Conservation (phyloP, 78 protist genomes). For the Emiliania huxleyi region DNA sequence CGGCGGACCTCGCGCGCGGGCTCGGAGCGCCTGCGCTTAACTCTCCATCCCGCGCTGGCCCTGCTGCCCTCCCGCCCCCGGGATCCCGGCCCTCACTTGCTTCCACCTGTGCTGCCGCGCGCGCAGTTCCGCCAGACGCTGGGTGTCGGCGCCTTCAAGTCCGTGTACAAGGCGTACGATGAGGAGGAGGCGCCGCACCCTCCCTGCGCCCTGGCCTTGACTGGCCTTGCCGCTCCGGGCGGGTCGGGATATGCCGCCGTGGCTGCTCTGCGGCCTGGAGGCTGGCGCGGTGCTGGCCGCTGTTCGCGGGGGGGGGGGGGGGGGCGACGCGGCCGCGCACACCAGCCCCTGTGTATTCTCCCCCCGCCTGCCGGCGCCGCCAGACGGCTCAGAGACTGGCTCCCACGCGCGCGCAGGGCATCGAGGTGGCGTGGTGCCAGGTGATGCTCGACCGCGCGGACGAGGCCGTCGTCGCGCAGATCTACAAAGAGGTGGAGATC, state of each 20-base stretch:
- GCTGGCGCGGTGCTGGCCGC: too few relatives aligned
- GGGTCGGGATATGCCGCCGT: too few relatives aligned
- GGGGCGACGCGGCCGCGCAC: too few relatives aligned
- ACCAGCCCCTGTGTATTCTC: too few relatives aligned
- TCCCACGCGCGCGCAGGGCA: slow-evolving; percentile 32
- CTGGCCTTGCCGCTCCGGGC: too few relatives aligned
- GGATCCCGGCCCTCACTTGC: neutral
- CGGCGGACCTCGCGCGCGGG: neutral
- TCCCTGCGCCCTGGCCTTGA: too few relatives aligned
- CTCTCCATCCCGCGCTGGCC: too few relatives aligned
- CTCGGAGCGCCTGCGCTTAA: neutral
- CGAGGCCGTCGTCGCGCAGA: neutral
- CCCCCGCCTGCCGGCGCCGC: too few relatives aligned
- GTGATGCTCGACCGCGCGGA: neutral
- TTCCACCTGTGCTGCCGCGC: neutral
- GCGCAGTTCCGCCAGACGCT: neutral
- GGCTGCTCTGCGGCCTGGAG: too few relatives aligned
- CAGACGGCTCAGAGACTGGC: too few relatives aligned
- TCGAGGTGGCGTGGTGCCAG: slow-evolving; percentile 90
- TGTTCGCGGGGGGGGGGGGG: too few relatives aligned
- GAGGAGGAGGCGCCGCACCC: slow-evolving; percentile 54
- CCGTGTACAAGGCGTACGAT: slow-evolving; percentile 75
- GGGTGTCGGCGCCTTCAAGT: slow-evolving; percentile 72
- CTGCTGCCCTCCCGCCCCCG: neutral
- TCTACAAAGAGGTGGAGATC: slow-evolving; percentile 51